Conservation (phyloP, 306 rosid species). For the Dalbergia oliveri region DNA sequence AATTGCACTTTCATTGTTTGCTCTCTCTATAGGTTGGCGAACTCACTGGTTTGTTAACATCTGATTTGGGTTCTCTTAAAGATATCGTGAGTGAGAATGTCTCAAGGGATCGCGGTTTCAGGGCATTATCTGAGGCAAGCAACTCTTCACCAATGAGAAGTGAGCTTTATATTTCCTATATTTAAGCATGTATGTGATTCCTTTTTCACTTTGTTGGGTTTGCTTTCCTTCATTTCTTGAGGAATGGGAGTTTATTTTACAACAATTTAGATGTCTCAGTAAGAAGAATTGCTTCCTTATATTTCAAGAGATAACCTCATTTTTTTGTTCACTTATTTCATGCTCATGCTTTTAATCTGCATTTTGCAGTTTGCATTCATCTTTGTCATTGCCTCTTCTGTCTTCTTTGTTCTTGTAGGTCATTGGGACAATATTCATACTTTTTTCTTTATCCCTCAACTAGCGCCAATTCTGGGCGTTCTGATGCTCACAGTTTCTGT, state of each 20-base stretch:
- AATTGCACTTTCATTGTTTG: constrained; percentile 52
- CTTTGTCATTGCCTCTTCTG: constrained; percentile 25
- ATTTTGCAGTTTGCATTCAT: constrained; percentile 40
- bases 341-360: constrained; percentile 38
- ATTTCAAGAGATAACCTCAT: constrained; percentile 5
- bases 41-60: constrained; percentile 88
- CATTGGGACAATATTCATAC: constrained; percentile 80
- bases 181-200: constrained; percentile 59
- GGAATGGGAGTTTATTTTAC: constrained; percentile 32
- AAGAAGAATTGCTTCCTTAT: constrained; percentile 19
- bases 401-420: constrained; percentile 67
- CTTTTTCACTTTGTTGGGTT: constrained; percentile 45
- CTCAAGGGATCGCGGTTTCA: constrained; percentile 96
- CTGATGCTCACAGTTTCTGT: constrained; percentile 78
- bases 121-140: constrained; percentile 99
- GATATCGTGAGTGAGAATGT: constrained; percentile 80
- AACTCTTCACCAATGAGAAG: constrained; percentile 91
- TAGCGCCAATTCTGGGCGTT: constrained; percentile 86
- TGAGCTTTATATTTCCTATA: constrained; percentile 87
- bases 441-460: constrained; percentile 86
- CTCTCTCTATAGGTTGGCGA: constrained; percentile 79
- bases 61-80: constrained; percentile 91
- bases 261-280: constrained; percentile 7
- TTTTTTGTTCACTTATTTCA: constrained; percentile 36
- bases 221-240: constrained; percentile 39